Conservation (phyloP, 2,329 filamentous ascomycete genomes). For the Aspergillus terreus region DNA sequence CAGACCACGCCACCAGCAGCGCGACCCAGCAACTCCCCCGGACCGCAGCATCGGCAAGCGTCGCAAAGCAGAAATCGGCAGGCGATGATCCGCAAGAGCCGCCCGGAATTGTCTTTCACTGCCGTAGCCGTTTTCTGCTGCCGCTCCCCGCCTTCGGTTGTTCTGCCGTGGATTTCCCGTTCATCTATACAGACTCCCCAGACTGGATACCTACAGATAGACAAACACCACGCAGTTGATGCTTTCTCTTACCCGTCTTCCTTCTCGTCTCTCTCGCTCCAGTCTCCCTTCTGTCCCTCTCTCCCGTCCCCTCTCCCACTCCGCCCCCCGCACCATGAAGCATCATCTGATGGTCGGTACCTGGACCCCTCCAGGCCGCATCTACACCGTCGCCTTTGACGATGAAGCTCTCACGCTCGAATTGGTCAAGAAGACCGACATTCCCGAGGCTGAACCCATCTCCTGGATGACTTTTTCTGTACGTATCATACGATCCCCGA, state of each 20-base stretch:
- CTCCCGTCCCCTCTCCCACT: slow-evolving; percentile 3
- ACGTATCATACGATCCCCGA: slow-evolving; percentile 31
- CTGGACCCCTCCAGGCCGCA: slow-evolving; percentile 84
- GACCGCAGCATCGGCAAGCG: no score
- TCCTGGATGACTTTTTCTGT: slow-evolving; percentile 93
- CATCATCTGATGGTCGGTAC: slow-evolving; percentile 91
- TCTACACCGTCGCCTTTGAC: slow-evolving; percentile 86
- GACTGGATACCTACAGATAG: not conserved
- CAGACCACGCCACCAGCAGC: no score
- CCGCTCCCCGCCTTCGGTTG: not conserved
- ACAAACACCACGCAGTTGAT: not conserved
- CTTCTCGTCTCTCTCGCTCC: not conserved
- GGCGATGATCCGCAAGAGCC: no score
- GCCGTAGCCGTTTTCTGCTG: not conserved
- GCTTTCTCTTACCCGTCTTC: not conserved
- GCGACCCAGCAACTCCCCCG: no score
- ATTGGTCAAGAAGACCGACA: slow-evolving; percentile 74
- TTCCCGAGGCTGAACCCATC: slow-evolving; percentile 79
- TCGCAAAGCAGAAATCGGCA: no score
- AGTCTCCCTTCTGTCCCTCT: not conserved
- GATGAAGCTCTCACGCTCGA: slow-evolving; percentile 72
- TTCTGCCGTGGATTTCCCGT: not conserved
- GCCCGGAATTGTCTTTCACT: not conserved
- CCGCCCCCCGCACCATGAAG: slow-evolving; percentile 58
- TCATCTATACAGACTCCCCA: not conserved